Percentiles rank a stretch among this genome's conserved stretches.
Conservation (phyloP, 176 grass and related monocot species). For the Areca catechu region DNA sequence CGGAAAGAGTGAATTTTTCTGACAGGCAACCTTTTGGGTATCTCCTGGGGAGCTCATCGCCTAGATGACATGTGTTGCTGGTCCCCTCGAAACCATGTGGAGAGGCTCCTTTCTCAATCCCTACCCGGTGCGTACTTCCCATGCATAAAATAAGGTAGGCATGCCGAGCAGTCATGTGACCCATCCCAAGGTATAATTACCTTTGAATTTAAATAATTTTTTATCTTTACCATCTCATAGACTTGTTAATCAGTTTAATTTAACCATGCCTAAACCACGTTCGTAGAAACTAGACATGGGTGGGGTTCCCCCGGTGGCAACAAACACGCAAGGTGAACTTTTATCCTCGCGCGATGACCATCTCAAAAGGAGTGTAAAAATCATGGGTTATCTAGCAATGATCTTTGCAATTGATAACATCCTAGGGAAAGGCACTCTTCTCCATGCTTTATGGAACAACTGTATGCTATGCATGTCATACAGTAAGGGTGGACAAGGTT, state of each 20-base stretch:
- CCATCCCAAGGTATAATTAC: conserved; percentile 50
- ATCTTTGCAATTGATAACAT: conserved; percentile 11
- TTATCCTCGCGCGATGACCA: conserved; percentile 35
- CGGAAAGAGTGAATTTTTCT: not conserved
- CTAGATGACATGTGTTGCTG: no score
- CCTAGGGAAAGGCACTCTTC: not conserved
- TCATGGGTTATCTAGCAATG: conserved; percentile 4
- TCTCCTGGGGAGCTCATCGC: conserved; percentile 23
- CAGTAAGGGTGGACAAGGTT: not conserved
- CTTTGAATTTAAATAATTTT: conserved; percentile 40
- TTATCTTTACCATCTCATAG: conserved; percentile 19
- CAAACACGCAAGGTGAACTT: conserved; percentile 51
- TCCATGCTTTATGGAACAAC: not conserved
- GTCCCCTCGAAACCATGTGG: conserved; percentile 29
- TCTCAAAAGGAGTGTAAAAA: conserved; percentile 41
- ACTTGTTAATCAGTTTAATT: conserved; percentile 9
- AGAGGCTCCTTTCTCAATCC: conserved; percentile 35
- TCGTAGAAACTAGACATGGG: conserved; percentile 4
- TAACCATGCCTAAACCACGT: conserved; percentile 10
- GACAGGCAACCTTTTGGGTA: conserved; percentile 15
- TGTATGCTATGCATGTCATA: not conserved
- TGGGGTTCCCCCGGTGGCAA: conserved; percentile 27
- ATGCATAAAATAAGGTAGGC: conserved; percentile 38
- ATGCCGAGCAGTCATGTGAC: conserved; percentile 60
- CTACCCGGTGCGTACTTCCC: conserved; percentile 29